Conservation (phyloP, 345 rosid genomes). For the Lepidium didymum region DNA sequence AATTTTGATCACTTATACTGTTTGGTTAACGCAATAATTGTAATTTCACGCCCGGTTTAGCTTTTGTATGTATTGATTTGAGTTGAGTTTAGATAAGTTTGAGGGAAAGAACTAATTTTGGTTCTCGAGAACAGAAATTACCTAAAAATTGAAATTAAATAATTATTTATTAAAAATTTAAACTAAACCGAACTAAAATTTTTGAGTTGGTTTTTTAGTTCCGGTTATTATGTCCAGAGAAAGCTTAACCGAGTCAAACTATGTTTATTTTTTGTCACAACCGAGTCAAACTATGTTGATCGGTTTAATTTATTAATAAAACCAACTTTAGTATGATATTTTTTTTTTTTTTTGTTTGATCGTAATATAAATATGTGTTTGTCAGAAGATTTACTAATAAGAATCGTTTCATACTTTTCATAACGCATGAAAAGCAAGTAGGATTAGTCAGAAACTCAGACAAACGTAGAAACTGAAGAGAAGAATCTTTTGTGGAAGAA, state of each 20-base stretch:
- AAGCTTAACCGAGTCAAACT: no score
- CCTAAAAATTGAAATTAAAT: no score
- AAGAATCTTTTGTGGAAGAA: conserved; percentile 6
- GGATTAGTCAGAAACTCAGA: neutral
- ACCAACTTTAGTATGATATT: neutral
- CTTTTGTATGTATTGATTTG: neutral
- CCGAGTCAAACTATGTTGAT: neutral
- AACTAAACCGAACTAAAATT: no score
- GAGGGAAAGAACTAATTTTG: neutral
- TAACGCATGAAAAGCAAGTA: conserved; percentile 1
- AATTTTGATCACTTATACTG: neutral
- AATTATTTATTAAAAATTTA: no score
- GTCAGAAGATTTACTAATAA: neutral
- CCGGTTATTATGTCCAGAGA: no score
- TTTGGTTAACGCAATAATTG: neutral
- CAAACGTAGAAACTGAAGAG: neutral
- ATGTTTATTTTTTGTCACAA: no score
- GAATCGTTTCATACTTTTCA: neutral
- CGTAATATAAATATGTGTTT: no score
- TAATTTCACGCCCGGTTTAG: neutral
- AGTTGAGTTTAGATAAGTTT: neutral
- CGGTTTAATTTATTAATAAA: neutral
- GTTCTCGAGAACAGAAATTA: no score
- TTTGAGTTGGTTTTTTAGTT: no score
- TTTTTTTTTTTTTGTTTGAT: no score